A percentile compares a stretch with the other conserved stretches of the same genome.
Evolutionary conservation across 2,329 filamentous ascomycete genomes (phyloP).

Genomic region (Didymella exigua): DNA sequence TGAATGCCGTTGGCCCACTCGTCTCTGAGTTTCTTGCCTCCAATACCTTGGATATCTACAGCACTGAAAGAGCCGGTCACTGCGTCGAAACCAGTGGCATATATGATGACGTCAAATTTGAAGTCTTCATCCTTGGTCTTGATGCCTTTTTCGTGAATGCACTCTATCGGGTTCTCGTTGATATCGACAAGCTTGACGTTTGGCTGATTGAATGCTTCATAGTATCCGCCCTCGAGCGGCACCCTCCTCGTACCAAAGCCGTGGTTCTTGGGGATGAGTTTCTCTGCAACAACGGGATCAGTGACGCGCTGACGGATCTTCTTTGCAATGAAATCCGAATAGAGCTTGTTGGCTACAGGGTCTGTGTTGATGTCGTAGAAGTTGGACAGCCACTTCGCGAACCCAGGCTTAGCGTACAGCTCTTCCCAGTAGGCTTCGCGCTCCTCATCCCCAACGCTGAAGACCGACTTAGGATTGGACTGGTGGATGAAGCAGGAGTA

Average conservation of each 20-base stretch:
- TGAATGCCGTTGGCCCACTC: conserved; percentile 28
- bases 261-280: conserved; percentile 49
- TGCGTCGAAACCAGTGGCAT: conserved; percentile 52
- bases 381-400: conserved; percentile 25
- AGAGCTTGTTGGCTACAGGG: conserved; percentile 32
- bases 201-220: conserved; percentile 47
- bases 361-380: conserved; percentile 30
- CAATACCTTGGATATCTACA: conserved; percentile 20
- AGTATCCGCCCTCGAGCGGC: conserved; percentile 40
- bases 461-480: conserved; percentile 18
- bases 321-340: conserved; percentile 35
- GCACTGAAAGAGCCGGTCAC: conserved; percentile 42
- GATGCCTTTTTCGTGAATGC: conserved; percentile 56
- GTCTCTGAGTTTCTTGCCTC: conserved; percentile 19
- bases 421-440: conserved; percentile 26
- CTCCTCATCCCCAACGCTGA: conserved; percentile 20
- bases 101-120: conserved; percentile 60
- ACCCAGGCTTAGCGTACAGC: conserved; percentile 26
- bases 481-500: conserved; percentile 26
- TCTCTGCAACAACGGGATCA: conserved; percentile 53
- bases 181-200: conserved; percentile 58
- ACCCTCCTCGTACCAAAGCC: conserved; percentile 34
- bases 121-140: conserved; percentile 54
- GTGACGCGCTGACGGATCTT: conserved; percentile 46
- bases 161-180: conserved; percentile 48